Conservation (phyloP, 148 eudicot species). For the Fallopia convolvulus region DNA sequence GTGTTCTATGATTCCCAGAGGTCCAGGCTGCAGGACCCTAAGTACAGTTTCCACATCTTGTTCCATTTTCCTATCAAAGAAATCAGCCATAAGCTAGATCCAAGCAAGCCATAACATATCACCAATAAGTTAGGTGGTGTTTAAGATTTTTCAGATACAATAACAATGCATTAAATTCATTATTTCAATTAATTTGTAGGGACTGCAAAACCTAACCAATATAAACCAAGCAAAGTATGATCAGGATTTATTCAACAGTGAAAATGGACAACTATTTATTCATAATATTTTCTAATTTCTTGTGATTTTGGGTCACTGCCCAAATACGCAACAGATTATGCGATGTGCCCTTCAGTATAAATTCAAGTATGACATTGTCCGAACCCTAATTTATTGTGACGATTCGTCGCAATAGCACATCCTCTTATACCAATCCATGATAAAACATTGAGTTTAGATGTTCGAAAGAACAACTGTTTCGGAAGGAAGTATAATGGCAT, state of each 20-base stretch:
- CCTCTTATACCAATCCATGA: background rate
- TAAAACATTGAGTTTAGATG: background rate
- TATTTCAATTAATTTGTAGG: background rate
- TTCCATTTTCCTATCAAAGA: constrained; percentile 64
- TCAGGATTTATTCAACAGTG: background rate
- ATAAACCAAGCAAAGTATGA: background rate
- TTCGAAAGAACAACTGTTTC: background rate
- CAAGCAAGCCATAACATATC: background rate
- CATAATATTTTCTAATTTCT: background rate
- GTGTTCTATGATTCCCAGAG: constrained; percentile 83
- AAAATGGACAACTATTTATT: background rate
- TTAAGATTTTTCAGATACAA: background rate
- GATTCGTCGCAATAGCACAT: background rate
- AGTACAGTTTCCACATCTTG: constrained; percentile 89
- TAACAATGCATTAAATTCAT: background rate
- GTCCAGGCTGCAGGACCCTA: constrained; percentile 83
- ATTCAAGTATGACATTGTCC: background rate
- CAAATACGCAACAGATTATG: no score
- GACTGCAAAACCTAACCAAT: background rate
- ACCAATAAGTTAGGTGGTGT: background rate
- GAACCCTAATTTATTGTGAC: background rate
- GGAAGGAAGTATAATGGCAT: background rate
- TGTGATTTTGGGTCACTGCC: no score
- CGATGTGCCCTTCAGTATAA: background rate
- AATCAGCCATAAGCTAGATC: constrained; percentile 9